Evolutionary conservation across 495 filamentous ascomycete species (phyloP).

Genomic region (Penicillium paradoxum): DNA sequence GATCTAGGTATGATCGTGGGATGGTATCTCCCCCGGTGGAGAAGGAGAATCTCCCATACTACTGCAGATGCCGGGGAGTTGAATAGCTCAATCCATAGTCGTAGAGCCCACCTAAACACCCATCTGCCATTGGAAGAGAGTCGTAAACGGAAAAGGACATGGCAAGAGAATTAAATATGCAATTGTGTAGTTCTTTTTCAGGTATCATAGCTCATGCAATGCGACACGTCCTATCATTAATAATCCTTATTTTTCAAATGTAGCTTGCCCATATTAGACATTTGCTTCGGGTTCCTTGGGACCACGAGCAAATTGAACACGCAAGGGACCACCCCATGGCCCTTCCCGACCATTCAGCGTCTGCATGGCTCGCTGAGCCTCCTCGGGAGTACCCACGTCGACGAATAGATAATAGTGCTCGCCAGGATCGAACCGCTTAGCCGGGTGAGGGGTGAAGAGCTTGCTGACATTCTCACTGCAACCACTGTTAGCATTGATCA

Average conservation of each 20-base stretch:
- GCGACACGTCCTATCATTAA: constrained; percentile 11
- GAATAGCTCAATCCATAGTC: not conserved
- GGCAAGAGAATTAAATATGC: not conserved
- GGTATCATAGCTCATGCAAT: constrained; percentile 7
- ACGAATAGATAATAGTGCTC: constrained; percentile 67
- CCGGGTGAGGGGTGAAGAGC: constrained; percentile 53
- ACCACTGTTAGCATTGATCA: constrained; percentile 3
- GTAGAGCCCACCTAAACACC: not conserved
- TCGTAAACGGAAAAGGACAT: not conserved
- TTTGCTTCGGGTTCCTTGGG: constrained; percentile 8
- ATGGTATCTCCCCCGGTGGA: no score
- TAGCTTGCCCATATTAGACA: not conserved
- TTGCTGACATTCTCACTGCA: constrained; percentile 56
- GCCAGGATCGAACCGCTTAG: constrained; percentile 46
- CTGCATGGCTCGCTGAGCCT: constrained; percentile 48
- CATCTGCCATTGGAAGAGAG: not conserved
- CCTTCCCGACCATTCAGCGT: constrained; percentile 35
- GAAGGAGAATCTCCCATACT: no score
- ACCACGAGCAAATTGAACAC: constrained; percentile 38
- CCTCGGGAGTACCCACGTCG: constrained; percentile 52
- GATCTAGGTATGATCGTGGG: no score
- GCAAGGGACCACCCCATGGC: constrained; percentile 45
- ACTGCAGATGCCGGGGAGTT: no score
- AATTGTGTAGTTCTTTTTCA: not conserved
- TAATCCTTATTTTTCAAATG: constrained; percentile 19